These are phyloP conservation scores for Polygonum aviculare DNA, from an alignment of 148 eudicot genomes.

Conservation along the genomic window DNA sequence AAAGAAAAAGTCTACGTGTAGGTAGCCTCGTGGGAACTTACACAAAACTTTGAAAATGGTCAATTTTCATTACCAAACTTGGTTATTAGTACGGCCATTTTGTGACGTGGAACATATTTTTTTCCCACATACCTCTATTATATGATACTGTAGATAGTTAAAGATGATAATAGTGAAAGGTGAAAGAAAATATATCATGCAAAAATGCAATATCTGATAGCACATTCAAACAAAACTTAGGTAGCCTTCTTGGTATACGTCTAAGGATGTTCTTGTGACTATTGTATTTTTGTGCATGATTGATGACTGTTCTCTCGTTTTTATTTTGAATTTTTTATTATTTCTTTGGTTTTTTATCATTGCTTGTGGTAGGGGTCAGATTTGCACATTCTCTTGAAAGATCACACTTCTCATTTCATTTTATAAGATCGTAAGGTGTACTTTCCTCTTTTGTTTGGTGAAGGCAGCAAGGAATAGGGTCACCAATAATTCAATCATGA, in stretches of 20 bases:
- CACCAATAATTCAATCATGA: constrained; percentile 9
- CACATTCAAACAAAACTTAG: neutral
- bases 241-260: neutral
- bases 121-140: neutral
- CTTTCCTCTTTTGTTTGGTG: neutral
- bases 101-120: neutral
- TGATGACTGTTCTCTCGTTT: neutral
- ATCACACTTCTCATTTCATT: neutral
- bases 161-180: neutral
- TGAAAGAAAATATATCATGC: neutral
- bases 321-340: neutral
- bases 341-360: neutral
- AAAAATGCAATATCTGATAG: neutral
- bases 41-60: neutral
- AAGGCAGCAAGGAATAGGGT: neutral
- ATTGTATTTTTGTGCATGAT: neutral
- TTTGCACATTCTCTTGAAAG: neutral
- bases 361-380: neutral
- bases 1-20: neutral
- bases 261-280: constrained; percentile 4
- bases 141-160: neutral
- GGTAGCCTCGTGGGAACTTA: constrained; percentile 1
- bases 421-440: neutral
- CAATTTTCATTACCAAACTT: neutral
- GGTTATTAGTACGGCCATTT: neutral